Evolutionary conservation across 306 rosid species (phyloP).

Genomic region (Quercus glauca): DNA sequence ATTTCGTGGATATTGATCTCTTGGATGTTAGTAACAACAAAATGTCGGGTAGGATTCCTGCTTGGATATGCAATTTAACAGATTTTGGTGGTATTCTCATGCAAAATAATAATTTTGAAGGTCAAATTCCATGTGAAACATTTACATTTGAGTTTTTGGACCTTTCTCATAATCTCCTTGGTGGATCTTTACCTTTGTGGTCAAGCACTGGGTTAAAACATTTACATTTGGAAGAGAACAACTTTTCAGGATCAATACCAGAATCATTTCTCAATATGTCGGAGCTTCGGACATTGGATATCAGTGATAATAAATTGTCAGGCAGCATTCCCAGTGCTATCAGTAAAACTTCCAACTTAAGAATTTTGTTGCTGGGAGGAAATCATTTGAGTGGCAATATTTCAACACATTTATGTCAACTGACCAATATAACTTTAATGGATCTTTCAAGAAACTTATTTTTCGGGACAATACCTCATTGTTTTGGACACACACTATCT

Average conservation of each 20-base stretch:
- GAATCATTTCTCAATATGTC: not conserved
- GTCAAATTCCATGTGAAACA: not conserved
- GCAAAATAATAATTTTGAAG: not conserved
- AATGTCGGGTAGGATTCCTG: not conserved
- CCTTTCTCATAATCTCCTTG: slow-evolving; percentile 5
- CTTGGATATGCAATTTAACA: too few relatives aligned
- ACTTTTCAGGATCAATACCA: not conserved
- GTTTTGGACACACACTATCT: not conserved
- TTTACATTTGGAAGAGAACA: too few relatives aligned
- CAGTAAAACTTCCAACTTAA: too few relatives aligned
- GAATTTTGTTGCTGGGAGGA: too few relatives aligned
- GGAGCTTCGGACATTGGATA: not conserved
- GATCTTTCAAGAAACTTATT: too few relatives aligned
- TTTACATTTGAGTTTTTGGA: not conserved
- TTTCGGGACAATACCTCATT: not conserved
- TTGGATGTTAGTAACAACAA: not conserved
- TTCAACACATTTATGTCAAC: too few relatives aligned
- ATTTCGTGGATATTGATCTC: rapidly evolving
- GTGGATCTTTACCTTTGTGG: not conserved
- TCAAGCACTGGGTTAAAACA: not conserved
- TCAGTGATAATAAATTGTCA: too few relatives aligned
- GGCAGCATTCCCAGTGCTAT: too few relatives aligned
- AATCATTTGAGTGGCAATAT: too few relatives aligned
- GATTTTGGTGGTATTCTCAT: rapidly evolving
- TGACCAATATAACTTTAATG: too few relatives aligned